A percentile compares a stretch with the other conserved stretches of the same genome.
Evolutionary conservation across 2,329 filamentous ascomycete species (phyloP).

Genomic region (Trichoderma lentiforme): DNA sequence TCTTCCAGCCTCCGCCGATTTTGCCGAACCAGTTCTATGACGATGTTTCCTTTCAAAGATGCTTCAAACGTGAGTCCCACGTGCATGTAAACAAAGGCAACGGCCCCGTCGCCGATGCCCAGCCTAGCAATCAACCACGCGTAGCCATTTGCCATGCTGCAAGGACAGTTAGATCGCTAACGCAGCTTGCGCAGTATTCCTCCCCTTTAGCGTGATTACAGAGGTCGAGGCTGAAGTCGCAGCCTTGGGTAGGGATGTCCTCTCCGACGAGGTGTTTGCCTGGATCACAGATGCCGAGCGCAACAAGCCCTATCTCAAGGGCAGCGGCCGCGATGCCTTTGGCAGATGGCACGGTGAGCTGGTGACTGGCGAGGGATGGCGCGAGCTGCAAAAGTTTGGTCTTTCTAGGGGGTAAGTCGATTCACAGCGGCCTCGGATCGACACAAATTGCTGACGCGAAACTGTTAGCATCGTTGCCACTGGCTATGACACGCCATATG

Average conservation of each 20-base stretch:
- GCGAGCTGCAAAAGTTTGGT: conserved; percentile 56
- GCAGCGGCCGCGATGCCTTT: conserved; percentile 58
- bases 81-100: not conserved
- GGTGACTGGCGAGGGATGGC: conserved; percentile 65
- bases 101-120: not conserved
- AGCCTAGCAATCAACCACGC: not conserved
- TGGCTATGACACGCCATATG: conserved; percentile 54
- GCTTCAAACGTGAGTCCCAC: conserved; percentile 45
- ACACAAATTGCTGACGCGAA: not conserved
- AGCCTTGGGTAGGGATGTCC: conserved; percentile 49
- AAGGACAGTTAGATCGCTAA: not conserved
- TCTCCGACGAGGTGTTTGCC: conserved; percentile 53
- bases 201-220: conserved; percentile 40
- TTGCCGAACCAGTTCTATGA: conserved; percentile 56
- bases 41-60: conserved; percentile 50
- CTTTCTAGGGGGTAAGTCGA: conserved; percentile 48
- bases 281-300: conserved; percentile 62
- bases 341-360: conserved; percentile 58
- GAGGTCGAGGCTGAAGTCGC: conserved; percentile 44
- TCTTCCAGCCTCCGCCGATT: conserved; percentile 52
- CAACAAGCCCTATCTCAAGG: conserved; percentile 58
- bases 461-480: conserved; percentile 49
- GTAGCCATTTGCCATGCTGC: not conserved
- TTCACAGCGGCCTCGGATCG: not conserved
- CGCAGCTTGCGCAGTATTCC: conserved; percentile 41